Base-by-base conservation (phyloP, 208 protist genomes). In the Wallacemonas sp. region DNA sequence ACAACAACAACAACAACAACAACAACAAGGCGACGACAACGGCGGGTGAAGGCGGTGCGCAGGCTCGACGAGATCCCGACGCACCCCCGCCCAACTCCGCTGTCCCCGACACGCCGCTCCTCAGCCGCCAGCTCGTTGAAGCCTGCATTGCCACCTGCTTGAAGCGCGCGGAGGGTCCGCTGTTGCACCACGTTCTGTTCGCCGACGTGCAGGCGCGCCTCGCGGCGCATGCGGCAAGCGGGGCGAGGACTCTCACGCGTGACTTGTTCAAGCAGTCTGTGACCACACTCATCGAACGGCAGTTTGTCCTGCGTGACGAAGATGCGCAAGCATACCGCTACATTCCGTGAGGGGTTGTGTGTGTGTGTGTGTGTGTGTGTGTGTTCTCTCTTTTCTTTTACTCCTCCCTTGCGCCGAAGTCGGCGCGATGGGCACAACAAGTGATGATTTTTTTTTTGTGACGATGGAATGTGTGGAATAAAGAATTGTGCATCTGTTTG, bases 231-330 rank as follows among this genome's bases (percentile, higher is more conserved):
- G 22, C 44, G 44, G 8, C 44, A 12, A 22, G 44, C n/a, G n/a
- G 16, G 16, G n/a, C 22, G n/a, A 11, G 5, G 44, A 50, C 68
- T 18, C 67, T 91, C 18, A 86, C 77, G 1, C 41, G 38, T 0
- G 29, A 73, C 0, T 71, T 88, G 42, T 79, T 92, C 12, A 92
- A 94, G 61, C 28, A 62, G 26, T 78, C 79, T 38, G 16, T 91
- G 2, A 38, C 66, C 1, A 33, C 74, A 25, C 67, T 92, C 14
- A 81, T 91, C 14, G 89, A 87, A n/a, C 69, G 72, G 31, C 84
- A 91, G 32, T 89, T 89, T 39, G 44, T 93, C 32, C 57, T 66
- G 7, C 76, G 82, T n/a, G 72, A 70, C 36, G 70, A 73, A 20
- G 70, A 61, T 8, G 55, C 28, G 18, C 72, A 81, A 32, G 52